Base-by-base conservation (phyloP, 140 eudicot species). In the Anethum foeniculum region DNA sequence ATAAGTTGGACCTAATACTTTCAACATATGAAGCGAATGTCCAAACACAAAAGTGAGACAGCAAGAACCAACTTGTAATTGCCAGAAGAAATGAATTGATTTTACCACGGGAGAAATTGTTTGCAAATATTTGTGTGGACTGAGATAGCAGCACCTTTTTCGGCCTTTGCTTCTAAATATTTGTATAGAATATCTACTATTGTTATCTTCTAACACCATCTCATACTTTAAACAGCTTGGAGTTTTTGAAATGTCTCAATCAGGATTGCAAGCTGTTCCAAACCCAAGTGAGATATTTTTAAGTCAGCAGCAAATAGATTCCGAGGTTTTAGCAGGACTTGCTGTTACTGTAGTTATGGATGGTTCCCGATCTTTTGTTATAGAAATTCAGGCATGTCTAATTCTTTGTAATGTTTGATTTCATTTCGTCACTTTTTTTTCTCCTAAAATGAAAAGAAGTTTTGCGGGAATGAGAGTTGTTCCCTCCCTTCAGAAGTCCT, bases 331-430 rank as follows among this genome's bases (percentile, higher is more conserved):
- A 72, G 96, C 97, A 32, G 99, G 97, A 76, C 80, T 88, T 28
- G 99, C 99, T 80, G 92, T 91, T 15, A 85, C 99, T 76, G 96
- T 91, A 38, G 81, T 92, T 38, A 86, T 95, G 94, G 96, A 95
- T 80, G 96, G 97, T 71, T 90, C 99, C 58, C 96, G 99, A 71
- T 84, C 97, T 73, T 92, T 92, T 80, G 86, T 95, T 44, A 82
- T 95, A 60, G 93, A 91, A 87, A 87, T 92, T 82, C 99, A 95
- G 97, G 99, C 87, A 79, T 32, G 43, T 68, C 43, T 68, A 6
- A 6, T 32, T 5, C 43, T 28, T 34, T 68, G 43, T 68, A 14
- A 15, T 32, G n/a, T 68, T 30, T 14, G 12, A 68, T 30, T 30
- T 30, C 3, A 23, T 67, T 68, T 6, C 74, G 12, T 6, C 36